Percentiles rank a stretch among this genome's conserved stretches.
Evolutionary conservation across 2,329 filamentous ascomycete species (phyloP).

Genomic region (Pseudogymnoascus sp.): DNA sequence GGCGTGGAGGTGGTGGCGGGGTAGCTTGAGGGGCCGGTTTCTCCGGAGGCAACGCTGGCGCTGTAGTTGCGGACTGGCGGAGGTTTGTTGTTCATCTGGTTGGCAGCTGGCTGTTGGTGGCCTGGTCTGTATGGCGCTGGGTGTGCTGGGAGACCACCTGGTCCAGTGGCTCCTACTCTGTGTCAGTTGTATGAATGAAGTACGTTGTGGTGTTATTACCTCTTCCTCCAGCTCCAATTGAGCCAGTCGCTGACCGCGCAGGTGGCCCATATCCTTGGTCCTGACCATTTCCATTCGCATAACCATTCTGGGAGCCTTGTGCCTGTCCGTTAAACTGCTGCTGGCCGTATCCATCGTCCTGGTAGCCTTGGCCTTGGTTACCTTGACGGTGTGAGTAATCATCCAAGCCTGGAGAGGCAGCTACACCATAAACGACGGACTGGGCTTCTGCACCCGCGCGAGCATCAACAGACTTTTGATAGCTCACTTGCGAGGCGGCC

Average conservation of each 20-base stretch:
- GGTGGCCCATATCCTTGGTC: constrained; percentile 20
- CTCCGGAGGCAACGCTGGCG: constrained; percentile 13
- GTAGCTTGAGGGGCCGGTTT: neutral
- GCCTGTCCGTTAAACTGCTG: constrained; percentile 17
- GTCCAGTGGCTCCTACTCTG: constrained; percentile 9
- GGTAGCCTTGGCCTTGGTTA: constrained; percentile 14
- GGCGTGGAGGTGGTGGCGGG: constrained; percentile 12
- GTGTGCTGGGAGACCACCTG: constrained; percentile 48
- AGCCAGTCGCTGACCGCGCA: constrained; percentile 11
- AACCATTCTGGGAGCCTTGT: constrained; percentile 11
- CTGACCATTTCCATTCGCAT: constrained; percentile 15
- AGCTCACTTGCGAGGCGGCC: neutral
- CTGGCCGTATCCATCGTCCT: constrained; percentile 21
- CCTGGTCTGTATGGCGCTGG: constrained; percentile 56
- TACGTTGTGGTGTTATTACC: neutral
- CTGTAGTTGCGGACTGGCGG: constrained; percentile 38
- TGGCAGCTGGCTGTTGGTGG: constrained; percentile 43
- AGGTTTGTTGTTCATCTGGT: constrained; percentile 45
- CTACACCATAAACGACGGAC: neutral
- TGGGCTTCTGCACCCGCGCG: neutral
- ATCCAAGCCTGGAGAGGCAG: constrained; percentile 1
- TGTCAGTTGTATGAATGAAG: neutral
- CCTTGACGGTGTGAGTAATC: neutral
- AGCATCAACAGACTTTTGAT: constrained; percentile 9
- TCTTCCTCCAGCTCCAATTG: neutral